phyloP scores from a whole-genome alignment of 306 rosid genomes.

The Vigna reflexopilosa region DNA sequence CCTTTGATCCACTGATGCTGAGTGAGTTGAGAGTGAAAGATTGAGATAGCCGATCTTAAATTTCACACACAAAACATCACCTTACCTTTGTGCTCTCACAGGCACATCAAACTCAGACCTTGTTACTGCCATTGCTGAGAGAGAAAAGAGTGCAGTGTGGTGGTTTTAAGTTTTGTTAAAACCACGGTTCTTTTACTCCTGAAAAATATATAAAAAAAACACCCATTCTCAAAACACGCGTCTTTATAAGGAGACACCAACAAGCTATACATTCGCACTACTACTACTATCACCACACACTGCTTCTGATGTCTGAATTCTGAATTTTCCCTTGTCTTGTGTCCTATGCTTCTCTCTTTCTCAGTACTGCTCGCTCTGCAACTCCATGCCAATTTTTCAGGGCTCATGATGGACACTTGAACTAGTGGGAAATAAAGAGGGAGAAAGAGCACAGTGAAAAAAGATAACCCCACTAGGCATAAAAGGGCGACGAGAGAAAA shows the following conservation, averaged over 20 bases:
- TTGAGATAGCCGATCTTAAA: slow-evolving; percentile 37
- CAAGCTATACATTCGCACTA: slow-evolving; percentile 29
- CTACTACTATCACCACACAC: not conserved
- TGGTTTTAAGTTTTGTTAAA: slow-evolving; percentile 52
- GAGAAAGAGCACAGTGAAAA: slow-evolving; percentile 12
- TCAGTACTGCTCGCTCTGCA: slow-evolving; percentile 51
- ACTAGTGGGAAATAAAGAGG: slow-evolving; percentile 51
- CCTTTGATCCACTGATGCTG: slow-evolving; percentile 36
- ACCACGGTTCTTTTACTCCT: slow-evolving; percentile 54
- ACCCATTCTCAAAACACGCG: slow-evolving; percentile 52
- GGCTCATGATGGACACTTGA: slow-evolving; percentile 50
- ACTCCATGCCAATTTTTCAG: slow-evolving; percentile 53
- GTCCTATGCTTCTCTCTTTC: slow-evolving; percentile 27
- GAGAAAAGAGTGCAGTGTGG: slow-evolving; percentile 10
- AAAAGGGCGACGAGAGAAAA: not conserved
- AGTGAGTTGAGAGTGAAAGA: slow-evolving; percentile 44
- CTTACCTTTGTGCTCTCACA: slow-evolving; percentile 23
- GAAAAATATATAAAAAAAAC: slow-evolving; percentile 16
- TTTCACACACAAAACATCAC: slow-evolving; percentile 42
- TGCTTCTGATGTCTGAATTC: not conserved
- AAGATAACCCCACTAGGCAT: slow-evolving; percentile 48
- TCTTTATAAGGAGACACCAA: slow-evolving; percentile 55
- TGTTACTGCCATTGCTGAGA: slow-evolving; percentile 36
- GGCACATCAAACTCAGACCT: not conserved
- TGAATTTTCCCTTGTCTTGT: not conserved